Conservation (phyloP, 352 stramenopile genomes). For the Plasmopara halstedii region DNA sequence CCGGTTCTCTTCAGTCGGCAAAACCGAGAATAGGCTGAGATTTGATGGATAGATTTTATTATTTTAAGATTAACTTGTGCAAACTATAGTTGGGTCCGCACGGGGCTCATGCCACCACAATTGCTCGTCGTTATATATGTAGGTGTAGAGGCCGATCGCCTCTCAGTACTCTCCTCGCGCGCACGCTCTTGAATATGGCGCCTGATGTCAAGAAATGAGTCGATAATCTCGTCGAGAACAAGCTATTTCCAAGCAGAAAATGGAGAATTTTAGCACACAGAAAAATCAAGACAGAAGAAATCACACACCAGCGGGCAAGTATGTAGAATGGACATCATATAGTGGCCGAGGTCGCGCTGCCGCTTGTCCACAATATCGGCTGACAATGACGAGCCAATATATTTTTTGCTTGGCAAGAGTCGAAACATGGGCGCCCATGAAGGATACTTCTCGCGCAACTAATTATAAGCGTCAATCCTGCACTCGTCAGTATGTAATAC, state of each 20-base stretch:
- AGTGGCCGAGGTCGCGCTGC: constrained; percentile 80
- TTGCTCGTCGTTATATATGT: constrained; percentile 16
- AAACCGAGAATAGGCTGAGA: constrained; percentile 6
- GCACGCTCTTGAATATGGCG: constrained; percentile 69
- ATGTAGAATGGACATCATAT: constrained; percentile 81
- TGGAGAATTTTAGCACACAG: no score
- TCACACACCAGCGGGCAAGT: constrained; percentile 55
- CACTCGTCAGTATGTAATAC: constrained; percentile 1
- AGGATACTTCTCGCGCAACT: constrained; percentile 83
- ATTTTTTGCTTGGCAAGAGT: constrained; percentile 80
- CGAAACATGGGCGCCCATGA: constrained; percentile 65
- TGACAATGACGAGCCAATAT: constrained; percentile 78
- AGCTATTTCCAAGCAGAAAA: constrained; percentile 40
- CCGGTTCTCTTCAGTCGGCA: neutral
- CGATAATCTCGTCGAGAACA: constrained; percentile 80
- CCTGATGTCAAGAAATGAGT: constrained; percentile 86
- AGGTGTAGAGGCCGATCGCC: constrained; percentile 17
- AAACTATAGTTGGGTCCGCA: constrained; percentile 14
- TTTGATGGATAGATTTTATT: neutral
- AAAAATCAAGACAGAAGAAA: no score
- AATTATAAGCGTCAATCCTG: constrained; percentile 2
- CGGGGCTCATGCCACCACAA: constrained; percentile 10
- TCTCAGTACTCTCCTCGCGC: constrained; percentile 35
- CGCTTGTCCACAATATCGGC: constrained; percentile 83
- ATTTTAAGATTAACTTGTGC: constrained; percentile 9